Evolutionary conservation across 805 yeast genomes (phyloP).

Genomic region (Barnettozyma vustinii): DNA sequence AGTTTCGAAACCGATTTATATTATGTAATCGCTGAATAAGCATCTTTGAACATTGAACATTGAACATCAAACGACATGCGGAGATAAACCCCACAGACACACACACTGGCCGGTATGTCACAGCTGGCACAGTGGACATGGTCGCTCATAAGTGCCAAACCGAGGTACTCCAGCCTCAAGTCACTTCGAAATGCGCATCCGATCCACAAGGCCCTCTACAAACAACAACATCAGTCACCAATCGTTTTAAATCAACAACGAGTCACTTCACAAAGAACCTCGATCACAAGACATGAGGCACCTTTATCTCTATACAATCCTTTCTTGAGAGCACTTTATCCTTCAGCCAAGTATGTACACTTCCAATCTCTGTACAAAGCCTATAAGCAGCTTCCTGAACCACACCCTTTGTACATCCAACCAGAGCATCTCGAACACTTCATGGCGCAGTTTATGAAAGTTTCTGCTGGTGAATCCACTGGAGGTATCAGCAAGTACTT

Average conservation of each 20-base stretch:
- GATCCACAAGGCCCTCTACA: background rate
- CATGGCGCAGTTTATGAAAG: slow-evolving; percentile 6
- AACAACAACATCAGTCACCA: background rate
- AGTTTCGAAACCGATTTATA: background rate
- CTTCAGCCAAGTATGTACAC: slow-evolving; percentile 2
- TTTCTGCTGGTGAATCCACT: slow-evolving; percentile 4
- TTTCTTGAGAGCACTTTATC: background rate
- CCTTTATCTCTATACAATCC: background rate
- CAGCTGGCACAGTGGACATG: background rate
- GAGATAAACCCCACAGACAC: background rate
- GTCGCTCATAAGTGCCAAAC: background rate
- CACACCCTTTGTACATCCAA: slow-evolving; percentile 2
- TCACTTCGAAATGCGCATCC: background rate
- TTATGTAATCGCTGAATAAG: background rate
- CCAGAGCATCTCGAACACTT: slow-evolving; percentile 7
- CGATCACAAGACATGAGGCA: background rate
- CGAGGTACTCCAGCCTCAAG: background rate
- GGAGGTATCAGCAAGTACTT: background rate
- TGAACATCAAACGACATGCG: background rate
- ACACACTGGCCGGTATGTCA: background rate
- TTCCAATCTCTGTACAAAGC: background rate
- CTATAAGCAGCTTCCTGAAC: slow-evolving; percentile 3
- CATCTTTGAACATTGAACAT: background rate
- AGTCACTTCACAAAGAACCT: background rate
- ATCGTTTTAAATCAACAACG: background rate